Conservation (phyloP, 495 filamentous ascomycete genomes). For the Podospora fimiseda region DNA sequence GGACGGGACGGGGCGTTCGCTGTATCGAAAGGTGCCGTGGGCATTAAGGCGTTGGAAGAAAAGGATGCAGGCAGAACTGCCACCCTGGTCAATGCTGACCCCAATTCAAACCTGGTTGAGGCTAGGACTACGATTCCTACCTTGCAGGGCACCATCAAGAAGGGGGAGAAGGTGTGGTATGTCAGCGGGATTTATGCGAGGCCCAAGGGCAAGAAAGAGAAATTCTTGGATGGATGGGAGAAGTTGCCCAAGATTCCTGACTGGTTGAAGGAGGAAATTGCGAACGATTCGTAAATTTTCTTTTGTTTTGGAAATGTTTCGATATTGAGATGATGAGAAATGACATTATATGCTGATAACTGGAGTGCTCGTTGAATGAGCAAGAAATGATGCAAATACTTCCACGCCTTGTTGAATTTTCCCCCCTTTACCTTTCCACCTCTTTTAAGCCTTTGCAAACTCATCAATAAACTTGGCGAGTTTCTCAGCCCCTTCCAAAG, state of each 20-base stretch:
- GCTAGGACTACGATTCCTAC: constrained; percentile 64
- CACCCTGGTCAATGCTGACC: constrained; percentile 63
- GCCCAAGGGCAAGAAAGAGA: constrained; percentile 32
- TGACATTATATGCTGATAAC: background rate
- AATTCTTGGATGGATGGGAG: constrained; percentile 50
- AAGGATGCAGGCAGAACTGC: constrained; percentile 38
- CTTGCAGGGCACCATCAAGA: constrained; percentile 44
- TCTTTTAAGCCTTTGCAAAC: constrained; percentile 41
- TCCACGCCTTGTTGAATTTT: background rate
- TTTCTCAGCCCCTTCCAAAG: constrained; percentile 51
- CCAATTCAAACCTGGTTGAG: constrained; percentile 70
- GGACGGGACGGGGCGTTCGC: constrained; percentile 52
- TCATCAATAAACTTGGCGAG: constrained; percentile 51
- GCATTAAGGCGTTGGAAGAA: constrained; percentile 54
- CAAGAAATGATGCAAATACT: background rate
- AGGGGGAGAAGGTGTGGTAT: constrained; percentile 44
- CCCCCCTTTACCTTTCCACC: background rate
- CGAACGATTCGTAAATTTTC: background rate
- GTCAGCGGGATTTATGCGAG: constrained; percentile 47
- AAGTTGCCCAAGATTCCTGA: constrained; percentile 44
- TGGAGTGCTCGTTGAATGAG: constrained; percentile 11
- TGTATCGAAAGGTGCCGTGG: constrained; percentile 62
- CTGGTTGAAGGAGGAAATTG: constrained; percentile 49
- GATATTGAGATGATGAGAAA: background rate
- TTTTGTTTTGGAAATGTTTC: background rate